Percentiles rank a stretch among this genome's conserved stretches.
phyloP scores from a whole-genome alignment of 176 grass and related monocot genomes.

The Oryza nivara region DNA sequence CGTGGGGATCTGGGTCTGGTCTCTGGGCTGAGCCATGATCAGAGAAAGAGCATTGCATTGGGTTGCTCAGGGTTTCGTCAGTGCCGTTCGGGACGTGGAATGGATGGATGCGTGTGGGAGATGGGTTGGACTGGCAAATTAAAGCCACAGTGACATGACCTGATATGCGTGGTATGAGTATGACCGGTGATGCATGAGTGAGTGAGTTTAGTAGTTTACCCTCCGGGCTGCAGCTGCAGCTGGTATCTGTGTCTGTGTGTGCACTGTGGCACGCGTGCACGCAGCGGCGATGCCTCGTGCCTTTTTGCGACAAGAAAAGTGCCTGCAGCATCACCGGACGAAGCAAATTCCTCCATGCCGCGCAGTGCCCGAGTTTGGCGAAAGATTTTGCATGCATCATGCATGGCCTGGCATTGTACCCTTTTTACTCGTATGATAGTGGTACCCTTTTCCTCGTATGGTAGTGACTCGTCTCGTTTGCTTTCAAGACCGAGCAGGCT shows the following conservation, averaged over 20 bases:
- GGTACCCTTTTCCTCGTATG: too few relatives aligned
- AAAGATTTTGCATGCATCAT: too few relatives aligned
- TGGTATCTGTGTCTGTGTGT: neutral
- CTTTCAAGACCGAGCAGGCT: too few relatives aligned
- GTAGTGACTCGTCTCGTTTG: too few relatives aligned
- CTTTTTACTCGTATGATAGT: too few relatives aligned
- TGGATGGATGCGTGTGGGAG: constrained; percentile 40
- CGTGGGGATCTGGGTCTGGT: neutral
- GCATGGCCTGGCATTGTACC: too few relatives aligned
- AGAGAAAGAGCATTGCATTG: neutral
- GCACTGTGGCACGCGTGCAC: constrained; percentile 7
- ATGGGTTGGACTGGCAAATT: neutral
- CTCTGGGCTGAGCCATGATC: neutral
- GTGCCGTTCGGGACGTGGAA: neutral
- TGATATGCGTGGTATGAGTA: neutral
- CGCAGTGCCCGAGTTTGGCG: too few relatives aligned
- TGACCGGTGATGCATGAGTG: constrained; percentile 9
- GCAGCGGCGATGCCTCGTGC: neutral
- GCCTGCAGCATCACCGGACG: constrained; percentile 1
- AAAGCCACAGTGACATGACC: constrained; percentile 24
- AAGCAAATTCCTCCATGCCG: too few relatives aligned
- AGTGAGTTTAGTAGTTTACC: neutral
- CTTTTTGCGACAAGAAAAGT: constrained; percentile 29
- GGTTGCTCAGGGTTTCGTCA: neutral
- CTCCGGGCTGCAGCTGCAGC: neutral